Evolutionary conservation across 176 grass and related monocot genomes (phyloP), one percentile per base, ranked within the genome.

Genomic region (Carex cristatella): DNA sequence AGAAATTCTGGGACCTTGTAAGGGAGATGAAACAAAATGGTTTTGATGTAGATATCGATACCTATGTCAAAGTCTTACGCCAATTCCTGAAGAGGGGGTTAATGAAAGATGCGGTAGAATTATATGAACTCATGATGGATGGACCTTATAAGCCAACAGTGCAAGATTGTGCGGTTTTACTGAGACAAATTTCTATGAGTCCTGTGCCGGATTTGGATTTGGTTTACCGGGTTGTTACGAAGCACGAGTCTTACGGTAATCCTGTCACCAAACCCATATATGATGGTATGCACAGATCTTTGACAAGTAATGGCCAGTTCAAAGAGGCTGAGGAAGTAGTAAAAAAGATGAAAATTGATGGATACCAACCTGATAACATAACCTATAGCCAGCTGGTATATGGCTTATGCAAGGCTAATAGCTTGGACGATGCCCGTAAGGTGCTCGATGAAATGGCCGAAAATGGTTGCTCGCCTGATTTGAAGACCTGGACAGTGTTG

Each of bases 401-500:
- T 88, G 96, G 96, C 3, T 86, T 98, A 10, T 95, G 96, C 86
- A 98, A 90, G 66, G 88, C 89, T 40, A 32, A 68, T 76, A 82
- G 74, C 78, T 64, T 93, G 55, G 93, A 95, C 1, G 88, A 98
- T 18, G 96, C 96, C 51, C 80, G 87, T 83, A 85, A 87, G 30
- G 77, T 91, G 85, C 79, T 99, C 0, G 91, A 95, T 81, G 85
- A 91, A 89, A 94, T 99, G 93, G 84, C 89, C 31, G 65, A 69
- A 1, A 56, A 69, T 49, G 88, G 83, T 13, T 95, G 91, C 46
- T 15, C 4, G 23, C 96, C 91, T 1, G 96, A 99, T 85, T 28
- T 95, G 12, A 99, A 99, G 87, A 99, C 96, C 23, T 99, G 96
- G 96, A 98, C 96, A 33, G 55, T 99, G 77, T 84, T 99, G 85